These are phyloP conservation scores for Globisporangium spinosum DNA, from an alignment of 352 stramenopile genomes.

Conservation along the genomic window DNA sequence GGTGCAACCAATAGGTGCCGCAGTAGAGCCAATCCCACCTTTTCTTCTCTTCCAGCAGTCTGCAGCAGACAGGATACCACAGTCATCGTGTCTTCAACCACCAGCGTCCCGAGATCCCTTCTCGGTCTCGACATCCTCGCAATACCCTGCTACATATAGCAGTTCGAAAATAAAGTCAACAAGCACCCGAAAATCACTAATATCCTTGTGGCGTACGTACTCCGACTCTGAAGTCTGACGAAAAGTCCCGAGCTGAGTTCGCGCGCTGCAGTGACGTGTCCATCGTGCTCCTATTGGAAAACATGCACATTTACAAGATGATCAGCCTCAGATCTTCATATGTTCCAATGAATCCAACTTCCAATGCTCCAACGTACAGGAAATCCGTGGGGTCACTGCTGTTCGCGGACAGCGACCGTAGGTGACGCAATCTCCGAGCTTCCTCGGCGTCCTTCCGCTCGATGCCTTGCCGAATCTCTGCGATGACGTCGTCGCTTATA, in stretches of 20 bases:
- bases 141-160: slow-evolving; percentile 8
- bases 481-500: slow-evolving; percentile 72
- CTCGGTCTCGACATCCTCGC: slow-evolving; percentile 25
- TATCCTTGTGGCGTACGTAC: not conserved
- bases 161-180: not conserved
- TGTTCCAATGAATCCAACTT: no score
- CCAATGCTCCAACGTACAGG: slow-evolving; percentile 1
- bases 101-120: slow-evolving; percentile 43
- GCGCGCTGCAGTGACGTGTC: slow-evolving; percentile 23
- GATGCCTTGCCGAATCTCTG: slow-evolving; percentile 53
- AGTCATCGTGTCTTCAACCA: slow-evolving; percentile 71
- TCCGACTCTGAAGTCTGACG: slow-evolving; percentile 32
- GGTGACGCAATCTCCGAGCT: slow-evolving; percentile 24
- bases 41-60: slow-evolving; percentile 68
- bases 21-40: slow-evolving; percentile 24
- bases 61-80: slow-evolving; percentile 76
- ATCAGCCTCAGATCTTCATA: no score
- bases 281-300: not conserved
- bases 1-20: not conserved
- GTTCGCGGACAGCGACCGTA: slow-evolving; percentile 25
- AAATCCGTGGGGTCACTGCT: slow-evolving; percentile 15
- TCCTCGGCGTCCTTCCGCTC: slow-evolving; percentile 26
- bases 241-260: slow-evolving; percentile 42
- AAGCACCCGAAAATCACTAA: not conserved
- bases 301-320: not conserved